Percentiles rank a stretch among this genome's conserved stretches.
phyloP scores from a whole-genome alignment of 768 basidiomycete genomes.

The Mrakia frigida region DNA sequence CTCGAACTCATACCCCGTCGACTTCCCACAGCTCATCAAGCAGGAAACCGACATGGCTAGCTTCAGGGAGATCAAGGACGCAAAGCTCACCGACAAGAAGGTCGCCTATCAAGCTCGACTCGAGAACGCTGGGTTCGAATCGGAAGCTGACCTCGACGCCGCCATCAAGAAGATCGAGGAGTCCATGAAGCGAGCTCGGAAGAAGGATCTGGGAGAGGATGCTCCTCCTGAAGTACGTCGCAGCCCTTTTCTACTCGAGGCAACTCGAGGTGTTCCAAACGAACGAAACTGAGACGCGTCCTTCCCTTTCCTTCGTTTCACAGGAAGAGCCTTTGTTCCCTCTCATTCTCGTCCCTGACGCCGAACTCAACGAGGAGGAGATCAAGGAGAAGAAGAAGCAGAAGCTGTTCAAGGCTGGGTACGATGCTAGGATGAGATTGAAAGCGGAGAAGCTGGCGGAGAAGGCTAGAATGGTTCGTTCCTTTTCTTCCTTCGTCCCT shows the following conservation, averaged over 20 bases:
- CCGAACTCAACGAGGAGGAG: constrained; percentile 78
- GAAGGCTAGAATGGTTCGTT: constrained; percentile 49
- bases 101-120: constrained; percentile 55
- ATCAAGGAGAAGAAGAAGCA: constrained; percentile 94
- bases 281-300: background rate
- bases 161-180: constrained; percentile 79
- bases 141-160: constrained; percentile 57
- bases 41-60: constrained; percentile 23
- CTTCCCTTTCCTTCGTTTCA: background rate
- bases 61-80: constrained; percentile 12
- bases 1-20: background rate
- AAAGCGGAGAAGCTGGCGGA: constrained; percentile 84
- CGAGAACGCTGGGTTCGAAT: constrained; percentile 60
- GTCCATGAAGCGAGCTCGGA: constrained; percentile 67
- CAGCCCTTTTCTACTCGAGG: background rate
- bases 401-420: constrained; percentile 84
- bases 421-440: constrained; percentile 77
- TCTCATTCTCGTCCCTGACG: constrained; percentile 84
- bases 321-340: constrained; percentile 80
- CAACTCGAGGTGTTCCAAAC: too few species aligned
- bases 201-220: constrained; percentile 70
- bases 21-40: constrained; percentile 12
- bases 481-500: background rate
- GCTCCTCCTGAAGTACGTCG: constrained; percentile 52
- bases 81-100: constrained; percentile 50